Evolutionary conservation across 2,329 filamentous ascomycete genomes (phyloP), one percentile per base, ranked within the genome.

Genomic region (Beauveria brongniartii): DNA sequence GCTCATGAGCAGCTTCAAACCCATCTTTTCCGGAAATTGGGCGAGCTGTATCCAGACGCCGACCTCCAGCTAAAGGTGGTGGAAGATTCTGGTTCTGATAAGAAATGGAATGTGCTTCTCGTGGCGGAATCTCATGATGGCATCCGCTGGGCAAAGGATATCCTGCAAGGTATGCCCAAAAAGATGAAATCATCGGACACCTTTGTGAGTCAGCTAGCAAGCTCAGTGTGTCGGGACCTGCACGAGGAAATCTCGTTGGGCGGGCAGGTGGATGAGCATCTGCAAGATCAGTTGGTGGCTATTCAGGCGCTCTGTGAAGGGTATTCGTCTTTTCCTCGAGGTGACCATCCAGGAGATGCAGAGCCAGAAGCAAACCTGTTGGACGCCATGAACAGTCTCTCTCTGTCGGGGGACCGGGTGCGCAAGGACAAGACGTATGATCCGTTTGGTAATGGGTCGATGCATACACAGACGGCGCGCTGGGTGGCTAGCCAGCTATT

Each of bases 251-350:
- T 81, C 1, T 67, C 68, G 8, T 66, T 72, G 1, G 72, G 76
- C 2, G 78, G 81, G 0, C 73, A 78, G 2, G 79, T 83, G 7
- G 84, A 87, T 64, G 75, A 81, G 64, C 77, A 80, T 66, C 73
- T 87, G 16, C 82, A 86, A 70, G 85, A 87, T 69, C 84, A 87
- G 69, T 66, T 87, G 26, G 72, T 86, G 3, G 73, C 83, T 20
- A 85, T 86, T 66, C 84, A 87, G 69, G 80, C 81, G 4, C 71
- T 87, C 10, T 80, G 82, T 1, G 74, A 78, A 14, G 83, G 81
- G 0, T 73, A 68, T 55, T 82, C 82, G 12, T 78, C 74, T 3
- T 79, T 83, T 61, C 75, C 73, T 12, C 66, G 73, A 56, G 65
- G 68, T 40, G 66, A 64, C 1, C 26, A 55, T 9, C 61, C 66